Base-by-base conservation (phyloP, 257 asterid species). In the Solanum infundibuliforme region DNA sequence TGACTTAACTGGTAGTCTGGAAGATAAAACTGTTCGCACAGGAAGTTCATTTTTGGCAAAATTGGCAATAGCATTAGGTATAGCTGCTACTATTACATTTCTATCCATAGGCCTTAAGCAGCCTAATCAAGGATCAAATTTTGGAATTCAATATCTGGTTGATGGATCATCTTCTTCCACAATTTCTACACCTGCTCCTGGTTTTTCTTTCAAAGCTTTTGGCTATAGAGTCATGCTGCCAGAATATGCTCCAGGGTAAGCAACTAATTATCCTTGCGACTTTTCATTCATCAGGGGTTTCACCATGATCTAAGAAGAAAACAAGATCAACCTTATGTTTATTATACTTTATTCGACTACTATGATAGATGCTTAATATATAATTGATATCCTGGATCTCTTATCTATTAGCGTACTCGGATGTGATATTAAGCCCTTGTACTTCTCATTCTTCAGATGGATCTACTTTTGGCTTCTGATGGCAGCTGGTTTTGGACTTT, bases 401-500 rank as follows among this genome's bases (percentile, higher is more conserved):
- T 48, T 13, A 5, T 60, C 52, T 62, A 31, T 87, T 66, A 43
- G 74, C 60, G 7, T 32, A 32, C 52, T 36, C 6, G 3, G 83
- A 73, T 84, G 43, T 79, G 65, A 87, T 73, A 41, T 52, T 72
- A 16, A 52, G 60, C 34, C 69, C 82, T 35, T 29, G 48, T 46
- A 69, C 43, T 46, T 48, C 32, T 55, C 12, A 20, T 82, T 46
- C 91, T 92, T 88, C 94, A 95, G 99, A 89, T 96, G 98, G 99
- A 75, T 95, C 88, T 96, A 94, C 94, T 96, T 96, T 92, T 95
- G 98, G 96, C 89, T 96, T 90, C 93, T 96, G 89, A 95, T 96
- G 98, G 98, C 99, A 88, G 98, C 98, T 25, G 98, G 96, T 39
- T 95, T 90, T 46, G 99, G 98, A 69, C 93, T 95, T 72, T 96